Percentiles rank a stretch among this genome's conserved stretches.
phyloP scores from a whole-genome alignment of 2,329 filamentous ascomycete genomes.

The Penicillium palitans region DNA sequence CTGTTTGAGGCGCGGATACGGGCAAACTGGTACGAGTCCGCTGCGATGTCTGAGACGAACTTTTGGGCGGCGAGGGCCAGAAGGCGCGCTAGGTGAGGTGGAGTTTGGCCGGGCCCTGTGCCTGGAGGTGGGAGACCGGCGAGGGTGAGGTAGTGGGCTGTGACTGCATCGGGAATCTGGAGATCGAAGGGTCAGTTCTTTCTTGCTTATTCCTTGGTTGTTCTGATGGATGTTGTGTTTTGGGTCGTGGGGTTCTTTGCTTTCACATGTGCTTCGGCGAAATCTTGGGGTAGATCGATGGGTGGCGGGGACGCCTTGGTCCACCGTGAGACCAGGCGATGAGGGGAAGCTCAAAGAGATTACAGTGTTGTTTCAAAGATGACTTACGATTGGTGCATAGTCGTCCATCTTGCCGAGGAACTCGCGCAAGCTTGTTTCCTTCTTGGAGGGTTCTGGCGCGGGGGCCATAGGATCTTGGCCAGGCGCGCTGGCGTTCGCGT shows the following conservation, averaged over 20 bases:
- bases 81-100: slow-evolving; percentile 84
- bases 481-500: slow-evolving; percentile 13
- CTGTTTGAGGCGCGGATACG: slow-evolving; percentile 92
- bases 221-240: not conserved
- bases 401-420: slow-evolving; percentile 97
- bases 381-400: slow-evolving; percentile 87
- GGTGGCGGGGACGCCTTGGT: not conserved
- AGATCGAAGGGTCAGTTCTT: slow-evolving; percentile 12
- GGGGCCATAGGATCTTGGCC: slow-evolving; percentile 50
- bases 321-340: not conserved
- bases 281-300: not conserved
- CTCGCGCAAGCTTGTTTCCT: slow-evolving; percentile 88
- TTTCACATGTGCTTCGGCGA: not conserved
- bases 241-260: not conserved
- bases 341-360: slow-evolving; percentile 8
- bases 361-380: not conserved
- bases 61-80: slow-evolving; percentile 98
- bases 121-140: slow-evolving; percentile 85
- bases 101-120: slow-evolving; percentile 73
- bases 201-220: not conserved
- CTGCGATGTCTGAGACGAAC: slow-evolving; percentile 95
- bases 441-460: slow-evolving; percentile 66
- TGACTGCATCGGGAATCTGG: slow-evolving; percentile 95
- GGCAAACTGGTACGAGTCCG: slow-evolving; percentile 96
- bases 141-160: slow-evolving; percentile 95